Evolutionary conservation across 2,329 filamentous ascomycete genomes (phyloP).

Genomic region (Knufia petricola): DNA sequence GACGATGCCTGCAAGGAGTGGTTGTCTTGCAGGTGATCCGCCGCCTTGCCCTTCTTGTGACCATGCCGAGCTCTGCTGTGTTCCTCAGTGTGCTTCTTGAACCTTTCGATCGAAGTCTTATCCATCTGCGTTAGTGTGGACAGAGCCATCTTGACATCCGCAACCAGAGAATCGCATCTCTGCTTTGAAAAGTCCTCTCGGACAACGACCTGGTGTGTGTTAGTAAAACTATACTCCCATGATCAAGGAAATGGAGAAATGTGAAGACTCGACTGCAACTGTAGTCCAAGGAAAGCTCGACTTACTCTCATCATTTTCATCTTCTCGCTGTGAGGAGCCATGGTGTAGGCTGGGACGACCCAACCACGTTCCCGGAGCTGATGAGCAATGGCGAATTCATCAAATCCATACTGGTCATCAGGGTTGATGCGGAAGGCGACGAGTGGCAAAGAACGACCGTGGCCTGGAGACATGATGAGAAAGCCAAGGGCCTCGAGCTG

Average conservation of each 20-base stretch:
- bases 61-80: slow-evolving; percentile 43
- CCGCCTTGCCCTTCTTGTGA: slow-evolving; percentile 39
- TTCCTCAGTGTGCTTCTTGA: slow-evolving; percentile 51
- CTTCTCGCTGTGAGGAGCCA: slow-evolving; percentile 76
- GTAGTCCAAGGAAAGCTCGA: not conserved
- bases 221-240: too few relatives aligned
- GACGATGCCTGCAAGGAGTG: slow-evolving; percentile 84
- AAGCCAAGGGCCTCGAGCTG: slow-evolving; percentile 68
- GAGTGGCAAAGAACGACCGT: slow-evolving; percentile 71
- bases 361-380: slow-evolving; percentile 78
- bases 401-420: slow-evolving; percentile 48
- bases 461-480: slow-evolving; percentile 73
- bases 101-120: slow-evolving; percentile 56
- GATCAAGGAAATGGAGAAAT: too few relatives aligned
- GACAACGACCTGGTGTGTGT: slow-evolving; percentile 52
- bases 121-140: slow-evolving; percentile 66
- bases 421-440: slow-evolving; percentile 75
- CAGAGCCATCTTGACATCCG: slow-evolving; percentile 69
- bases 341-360: slow-evolving; percentile 94
- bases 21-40: slow-evolving; percentile 57
- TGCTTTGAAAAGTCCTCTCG: slow-evolving; percentile 82
- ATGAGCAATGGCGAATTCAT: slow-evolving; percentile 73
- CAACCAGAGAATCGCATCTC: slow-evolving; percentile 68
- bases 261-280: slow-evolving; percentile 22
- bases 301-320: slow-evolving; percentile 71